These are phyloP conservation scores for Calonectria pseudoturangicola DNA, from an alignment of 2,329 filamentous ascomycete genomes.

Conservation along the genomic window DNA sequence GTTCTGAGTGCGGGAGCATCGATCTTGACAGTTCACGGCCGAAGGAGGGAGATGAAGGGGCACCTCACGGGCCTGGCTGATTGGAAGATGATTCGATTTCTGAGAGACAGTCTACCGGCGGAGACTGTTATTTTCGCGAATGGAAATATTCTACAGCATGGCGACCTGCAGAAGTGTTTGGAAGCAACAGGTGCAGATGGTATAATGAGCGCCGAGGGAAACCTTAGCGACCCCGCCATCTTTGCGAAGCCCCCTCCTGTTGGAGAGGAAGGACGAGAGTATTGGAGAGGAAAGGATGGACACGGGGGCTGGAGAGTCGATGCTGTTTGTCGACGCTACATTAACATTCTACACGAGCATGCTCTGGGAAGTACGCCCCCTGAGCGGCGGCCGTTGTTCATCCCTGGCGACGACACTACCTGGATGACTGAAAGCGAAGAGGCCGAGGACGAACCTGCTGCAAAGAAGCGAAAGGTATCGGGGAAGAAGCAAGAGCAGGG, in stretches of 20 bases:
- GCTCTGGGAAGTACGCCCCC: slow-evolving; percentile 81
- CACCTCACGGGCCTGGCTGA: slow-evolving; percentile 95
- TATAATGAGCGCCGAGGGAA: slow-evolving; percentile 97
- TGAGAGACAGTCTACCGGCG: slow-evolving; percentile 87
- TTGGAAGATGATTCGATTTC: slow-evolving; percentile 88
- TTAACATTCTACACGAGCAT: slow-evolving; percentile 91
- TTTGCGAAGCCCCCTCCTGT: slow-evolving; percentile 81
- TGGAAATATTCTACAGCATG: slow-evolving; percentile 90
- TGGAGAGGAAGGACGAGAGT: slow-evolving; percentile 83
- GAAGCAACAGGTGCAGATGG: slow-evolving; percentile 91
- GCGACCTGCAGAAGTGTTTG: slow-evolving; percentile 86
- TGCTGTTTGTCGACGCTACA: slow-evolving; percentile 88
- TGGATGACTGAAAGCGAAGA: slow-evolving; percentile 64
- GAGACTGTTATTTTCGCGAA: slow-evolving; percentile 98
- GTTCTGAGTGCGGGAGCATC: slow-evolving; percentile 92
- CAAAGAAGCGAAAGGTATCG: slow-evolving; percentile 69
- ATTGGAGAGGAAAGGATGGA: slow-evolving; percentile 88
- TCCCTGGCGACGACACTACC: slow-evolving; percentile 74
- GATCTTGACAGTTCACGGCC: slow-evolving; percentile 93
- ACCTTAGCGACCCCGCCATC: slow-evolving; percentile 92
- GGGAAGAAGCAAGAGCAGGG: slow-evolving; percentile 63
- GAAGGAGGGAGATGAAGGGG: slow-evolving; percentile 93
- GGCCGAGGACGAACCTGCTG: slow-evolving; percentile 67
- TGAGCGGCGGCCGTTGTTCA: slow-evolving; percentile 81
- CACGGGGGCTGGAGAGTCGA: slow-evolving; percentile 92